Conservation (phyloP, 371 early-diverging fungal species). For the Coemansia sp. region DNA sequence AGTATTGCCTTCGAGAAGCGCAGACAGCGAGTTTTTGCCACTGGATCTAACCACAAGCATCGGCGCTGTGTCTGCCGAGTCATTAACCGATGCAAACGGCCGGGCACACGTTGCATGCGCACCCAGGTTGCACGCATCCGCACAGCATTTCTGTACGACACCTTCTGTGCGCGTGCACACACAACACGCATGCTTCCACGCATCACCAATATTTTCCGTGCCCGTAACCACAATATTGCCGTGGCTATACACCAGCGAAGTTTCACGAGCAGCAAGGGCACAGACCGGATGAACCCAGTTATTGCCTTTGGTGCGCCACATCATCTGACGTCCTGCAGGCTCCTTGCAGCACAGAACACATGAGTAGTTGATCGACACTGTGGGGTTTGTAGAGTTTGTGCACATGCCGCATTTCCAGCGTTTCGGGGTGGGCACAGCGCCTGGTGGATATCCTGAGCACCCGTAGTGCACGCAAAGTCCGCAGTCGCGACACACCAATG, state of each 20-base stretch:
- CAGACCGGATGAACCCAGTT: constrained; percentile 95
- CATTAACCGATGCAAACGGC: constrained; percentile 54
- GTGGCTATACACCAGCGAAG: constrained; percentile 16
- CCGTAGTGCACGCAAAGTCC: constrained; percentile 63
- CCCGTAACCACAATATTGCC: constrained; percentile 31
- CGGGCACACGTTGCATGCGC: constrained; percentile 61
- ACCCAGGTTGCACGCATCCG: constrained; percentile 52
- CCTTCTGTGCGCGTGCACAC: constrained; percentile 18
- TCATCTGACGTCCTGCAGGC: constrained; percentile 55
- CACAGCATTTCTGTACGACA: constrained; percentile 55
- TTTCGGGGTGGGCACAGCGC: constrained; percentile 16
- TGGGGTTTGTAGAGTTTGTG: constrained; percentile 58
- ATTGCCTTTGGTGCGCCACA: constrained; percentile 84
- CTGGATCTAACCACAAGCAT: not conserved
- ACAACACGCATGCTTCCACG: constrained; percentile 31
- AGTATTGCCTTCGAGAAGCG: not conserved
- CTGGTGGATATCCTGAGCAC: constrained; percentile 42
- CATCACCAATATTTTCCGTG: constrained; percentile 10
- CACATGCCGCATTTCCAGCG: constrained; percentile 69
- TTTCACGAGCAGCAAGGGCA: constrained; percentile 76
- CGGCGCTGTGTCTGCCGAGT: not conserved
- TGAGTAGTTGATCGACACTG: constrained; percentile 59
- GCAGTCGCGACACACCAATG: constrained; percentile 61
- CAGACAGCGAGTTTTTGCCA: not conserved
- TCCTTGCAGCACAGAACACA: constrained; percentile 63